Evolutionary conservation across 495 filamentous ascomycete genomes (phyloP), one percentile per base, ranked within the genome.

Genomic region (Bacidia rubella): DNA sequence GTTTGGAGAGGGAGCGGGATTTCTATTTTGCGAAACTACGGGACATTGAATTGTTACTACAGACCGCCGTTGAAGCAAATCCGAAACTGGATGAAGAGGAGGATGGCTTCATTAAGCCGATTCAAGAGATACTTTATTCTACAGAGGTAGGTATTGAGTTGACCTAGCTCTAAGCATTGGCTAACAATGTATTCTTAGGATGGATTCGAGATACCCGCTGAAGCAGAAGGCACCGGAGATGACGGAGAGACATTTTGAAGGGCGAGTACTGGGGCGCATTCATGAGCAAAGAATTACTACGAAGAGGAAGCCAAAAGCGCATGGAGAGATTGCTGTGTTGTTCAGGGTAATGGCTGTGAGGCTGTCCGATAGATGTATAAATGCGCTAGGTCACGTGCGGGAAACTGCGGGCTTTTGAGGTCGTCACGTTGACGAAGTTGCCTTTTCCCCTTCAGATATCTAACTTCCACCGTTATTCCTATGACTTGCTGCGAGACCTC

Each of bases 11-110:
- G 63, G 92, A 98, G 72, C 74, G 92, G 48, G 92, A 98, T 67
- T 98, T 98, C 68, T 98, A 98, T 74, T 98, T 98, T 66, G 89
- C 86, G 74, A 98, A 98, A 71, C 70, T 98, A 53, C 80, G 92
- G 49, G 92, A 98, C 63, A 98, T 98, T 58, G 93, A 98, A 69
- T 67, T 98, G 58, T 65, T 98, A 63, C 73, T 98, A 49, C 92
- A 98, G 73, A 80, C 82, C 56, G 87, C 87, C 15, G 85, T 95
- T 60, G 92, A 97, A 60, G 81, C 81, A 39, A 82, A 95, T 56
- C 88, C 90, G 3, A 81, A 90, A 67, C 68, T 97, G 47, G 92
- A 95, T 73, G 85, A 90, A 77, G 84, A 90, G 22, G 90, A 95
- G 56, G 85, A 90, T 44, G 82, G 87, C 7, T 71, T 97, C 54